Conservation (phyloP, 495 filamentous ascomycete genomes). For the Hypoxylon intermedium region DNA sequence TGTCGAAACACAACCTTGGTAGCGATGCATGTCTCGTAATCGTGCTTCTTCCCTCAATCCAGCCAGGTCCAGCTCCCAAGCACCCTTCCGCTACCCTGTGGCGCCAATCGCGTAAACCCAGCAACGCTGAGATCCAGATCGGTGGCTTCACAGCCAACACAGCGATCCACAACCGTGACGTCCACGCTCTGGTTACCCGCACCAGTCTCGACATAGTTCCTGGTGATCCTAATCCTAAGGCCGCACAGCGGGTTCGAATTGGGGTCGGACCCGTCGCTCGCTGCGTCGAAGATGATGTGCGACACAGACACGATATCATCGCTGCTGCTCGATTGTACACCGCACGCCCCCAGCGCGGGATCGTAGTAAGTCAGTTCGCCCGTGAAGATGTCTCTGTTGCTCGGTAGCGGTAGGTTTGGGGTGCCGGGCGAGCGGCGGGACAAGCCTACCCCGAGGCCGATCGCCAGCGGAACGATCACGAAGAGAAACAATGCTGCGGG, state of each 20-base stretch:
- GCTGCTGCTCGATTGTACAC: slow-evolving; percentile 56
- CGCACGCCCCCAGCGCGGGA: slow-evolving; percentile 75
- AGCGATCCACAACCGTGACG: slow-evolving; percentile 78
- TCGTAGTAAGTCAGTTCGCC: slow-evolving; percentile 78
- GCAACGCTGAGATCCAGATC: slow-evolving; percentile 72
- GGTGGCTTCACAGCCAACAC: slow-evolving; percentile 65
- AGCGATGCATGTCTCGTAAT: neutral
- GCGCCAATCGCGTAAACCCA: slow-evolving; percentile 67
- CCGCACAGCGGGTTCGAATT: slow-evolving; percentile 78
- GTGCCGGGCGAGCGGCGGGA: slow-evolving; percentile 10
- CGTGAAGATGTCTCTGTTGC: slow-evolving; percentile 55
- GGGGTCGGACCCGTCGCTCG: slow-evolving; percentile 61
- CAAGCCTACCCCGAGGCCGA: slow-evolving; percentile 47
- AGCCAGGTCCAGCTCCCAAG: slow-evolving; percentile 74
- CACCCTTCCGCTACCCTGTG: slow-evolving; percentile 64
- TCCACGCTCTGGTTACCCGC: slow-evolving; percentile 58
- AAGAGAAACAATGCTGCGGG: slow-evolving; percentile 32
- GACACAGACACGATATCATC: slow-evolving; percentile 73
- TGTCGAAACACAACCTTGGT: neutral
- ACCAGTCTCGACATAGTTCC: slow-evolving; percentile 49
- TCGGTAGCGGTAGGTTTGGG: slow-evolving; percentile 63
- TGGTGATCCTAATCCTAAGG: slow-evolving; percentile 62
- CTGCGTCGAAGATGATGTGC: slow-evolving; percentile 70
- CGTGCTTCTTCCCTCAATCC: slow-evolving; percentile 23
- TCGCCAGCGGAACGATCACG: slow-evolving; percentile 40